Percentiles rank a stretch among this genome's conserved stretches.
phyloP scores from a whole-genome alignment of 305 asterid genomes.

The Fraxinus angustifolia region DNA sequence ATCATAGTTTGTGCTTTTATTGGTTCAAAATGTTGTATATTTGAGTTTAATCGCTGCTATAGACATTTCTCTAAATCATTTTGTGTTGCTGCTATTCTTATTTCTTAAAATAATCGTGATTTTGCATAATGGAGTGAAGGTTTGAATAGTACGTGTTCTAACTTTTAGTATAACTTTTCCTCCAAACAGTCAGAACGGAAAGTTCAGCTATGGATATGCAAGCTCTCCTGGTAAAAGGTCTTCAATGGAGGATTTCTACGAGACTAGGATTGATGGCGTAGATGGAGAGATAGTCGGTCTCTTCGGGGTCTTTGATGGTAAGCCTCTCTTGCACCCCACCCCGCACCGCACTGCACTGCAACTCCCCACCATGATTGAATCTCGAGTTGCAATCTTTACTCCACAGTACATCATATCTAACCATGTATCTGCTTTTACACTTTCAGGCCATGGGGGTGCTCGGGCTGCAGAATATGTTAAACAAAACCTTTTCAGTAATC shows the following conservation, averaged over 20 bases:
- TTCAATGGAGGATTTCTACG: conserved; percentile 97
- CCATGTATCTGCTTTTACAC: conserved; percentile 3
- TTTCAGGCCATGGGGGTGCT: conserved; percentile 84
- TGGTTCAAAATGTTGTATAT: neutral
- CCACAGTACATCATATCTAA: neutral
- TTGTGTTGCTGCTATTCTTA: neutral
- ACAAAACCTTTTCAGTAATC: conserved; percentile 76
- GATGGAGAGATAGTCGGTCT: conserved; percentile 94
- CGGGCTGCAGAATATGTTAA: conserved; percentile 88
- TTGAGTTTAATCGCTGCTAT: neutral
- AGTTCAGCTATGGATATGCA: conserved; percentile 94
- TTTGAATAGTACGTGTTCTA: conserved; percentile 18
- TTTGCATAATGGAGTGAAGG: neutral
- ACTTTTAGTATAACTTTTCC: conserved; percentile 16
- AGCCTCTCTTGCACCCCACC: conserved; percentile 29
- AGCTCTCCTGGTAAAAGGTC: conserved; percentile 95
- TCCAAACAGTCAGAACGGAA: conserved; percentile 64
- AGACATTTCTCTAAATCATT: neutral
- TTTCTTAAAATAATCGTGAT: neutral
- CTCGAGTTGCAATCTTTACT: neutral
- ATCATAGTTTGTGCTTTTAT: neutral
- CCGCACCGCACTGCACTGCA: neutral
- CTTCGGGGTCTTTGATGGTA: conserved; percentile 91
- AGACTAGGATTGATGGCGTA: conserved; percentile 95
- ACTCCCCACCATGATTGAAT: neutral